phyloP scores from a whole-genome alignment of 1,139 yeast genomes.

The Taiozyma sp. region DNA sequence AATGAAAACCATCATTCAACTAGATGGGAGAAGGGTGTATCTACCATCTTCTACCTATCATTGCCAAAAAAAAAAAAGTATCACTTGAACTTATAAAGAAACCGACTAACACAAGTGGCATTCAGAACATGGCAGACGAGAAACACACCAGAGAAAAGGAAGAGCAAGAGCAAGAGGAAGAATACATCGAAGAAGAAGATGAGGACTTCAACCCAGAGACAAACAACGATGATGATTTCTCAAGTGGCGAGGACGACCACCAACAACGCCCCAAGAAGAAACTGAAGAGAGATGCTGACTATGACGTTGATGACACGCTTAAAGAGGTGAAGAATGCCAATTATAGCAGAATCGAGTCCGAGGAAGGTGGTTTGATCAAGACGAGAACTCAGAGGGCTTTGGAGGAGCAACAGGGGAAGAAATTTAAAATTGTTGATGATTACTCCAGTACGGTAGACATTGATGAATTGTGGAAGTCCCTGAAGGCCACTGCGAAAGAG shows the following conservation, averaged over 20 bases:
- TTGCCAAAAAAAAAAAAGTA: no score
- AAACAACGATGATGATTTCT: slow-evolving; percentile 21
- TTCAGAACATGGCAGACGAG: background rate
- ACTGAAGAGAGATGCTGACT: slow-evolving; percentile 17
- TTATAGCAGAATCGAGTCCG: slow-evolving; percentile 41
- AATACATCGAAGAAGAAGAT: slow-evolving; percentile 57
- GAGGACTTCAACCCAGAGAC: slow-evolving; percentile 53
- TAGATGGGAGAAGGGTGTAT: no score
- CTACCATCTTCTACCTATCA: no score
- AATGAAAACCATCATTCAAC: no score
- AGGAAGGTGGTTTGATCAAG: slow-evolving; percentile 48
- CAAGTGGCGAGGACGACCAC: slow-evolving; percentile 20
- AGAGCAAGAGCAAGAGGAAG: slow-evolving; percentile 20
- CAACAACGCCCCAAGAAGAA: slow-evolving; percentile 10
- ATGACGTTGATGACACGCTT: slow-evolving; percentile 24
- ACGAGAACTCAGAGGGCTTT: slow-evolving; percentile 48
- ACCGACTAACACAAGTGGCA: background rate
- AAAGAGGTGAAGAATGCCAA: slow-evolving; percentile 30
- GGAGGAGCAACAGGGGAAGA: slow-evolving; percentile 31
- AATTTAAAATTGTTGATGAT: slow-evolving; percentile 26
- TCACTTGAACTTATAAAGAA: no score
- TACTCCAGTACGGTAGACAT: slow-evolving; percentile 32
- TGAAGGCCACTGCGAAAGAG: slow-evolving; percentile 23
- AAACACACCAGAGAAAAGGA: slow-evolving; percentile 3
- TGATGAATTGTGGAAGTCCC: slow-evolving; percentile 47